phyloP scores from a whole-genome alignment of 208 protist genomes.

The Trypanosoma mega region DNA sequence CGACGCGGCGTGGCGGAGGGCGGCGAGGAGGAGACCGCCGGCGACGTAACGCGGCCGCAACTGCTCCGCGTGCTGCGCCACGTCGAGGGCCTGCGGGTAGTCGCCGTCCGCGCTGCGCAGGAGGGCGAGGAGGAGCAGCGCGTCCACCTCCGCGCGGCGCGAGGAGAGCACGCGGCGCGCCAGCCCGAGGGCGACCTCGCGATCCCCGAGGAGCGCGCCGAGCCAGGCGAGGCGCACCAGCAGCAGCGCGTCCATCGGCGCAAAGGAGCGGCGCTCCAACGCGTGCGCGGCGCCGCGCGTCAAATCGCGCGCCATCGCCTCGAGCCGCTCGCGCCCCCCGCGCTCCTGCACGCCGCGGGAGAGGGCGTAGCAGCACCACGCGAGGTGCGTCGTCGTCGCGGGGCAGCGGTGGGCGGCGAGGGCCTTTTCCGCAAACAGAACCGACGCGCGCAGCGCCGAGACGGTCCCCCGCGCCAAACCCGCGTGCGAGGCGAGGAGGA shows the following conservation, averaged over 20 bases:
- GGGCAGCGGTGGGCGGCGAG: conserved; percentile 34
- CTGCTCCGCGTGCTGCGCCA: conserved; percentile 34
- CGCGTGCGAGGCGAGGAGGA: conserved; percentile 42
- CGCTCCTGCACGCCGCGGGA: conserved; percentile 10
- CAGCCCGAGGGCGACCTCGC: conserved; percentile 20
- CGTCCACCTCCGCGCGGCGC: conserved; percentile 44
- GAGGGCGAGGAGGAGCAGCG: conserved; percentile 55
- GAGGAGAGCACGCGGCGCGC: conserved; percentile 30
- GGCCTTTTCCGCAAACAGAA: conserved; percentile 46
- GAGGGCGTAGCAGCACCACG: conserved; percentile 34
- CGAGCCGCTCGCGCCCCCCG: conserved; percentile 6
- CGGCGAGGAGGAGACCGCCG: conserved; percentile 36
- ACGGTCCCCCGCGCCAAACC: conserved; percentile 30
- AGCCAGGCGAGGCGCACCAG: conserved; percentile 58
- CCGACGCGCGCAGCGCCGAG: conserved; percentile 24
- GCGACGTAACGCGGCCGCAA: conserved; percentile 45
- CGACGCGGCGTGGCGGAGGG: conserved; percentile 34
- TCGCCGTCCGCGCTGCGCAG: conserved; percentile 50
- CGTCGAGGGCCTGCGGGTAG: conserved; percentile 37
- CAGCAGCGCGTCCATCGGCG: conserved; percentile 30
- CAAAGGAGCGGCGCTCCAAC: background rate
- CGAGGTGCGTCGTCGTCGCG: conserved; percentile 42
- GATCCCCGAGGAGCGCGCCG: conserved; percentile 44
- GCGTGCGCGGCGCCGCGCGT: background rate
- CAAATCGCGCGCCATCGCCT: conserved; percentile 9